Evolutionary conservation across 208 protist species (phyloP), one percentile per base, ranked within the genome.

Genomic region (Acanthamoeba triangularis): DNA sequence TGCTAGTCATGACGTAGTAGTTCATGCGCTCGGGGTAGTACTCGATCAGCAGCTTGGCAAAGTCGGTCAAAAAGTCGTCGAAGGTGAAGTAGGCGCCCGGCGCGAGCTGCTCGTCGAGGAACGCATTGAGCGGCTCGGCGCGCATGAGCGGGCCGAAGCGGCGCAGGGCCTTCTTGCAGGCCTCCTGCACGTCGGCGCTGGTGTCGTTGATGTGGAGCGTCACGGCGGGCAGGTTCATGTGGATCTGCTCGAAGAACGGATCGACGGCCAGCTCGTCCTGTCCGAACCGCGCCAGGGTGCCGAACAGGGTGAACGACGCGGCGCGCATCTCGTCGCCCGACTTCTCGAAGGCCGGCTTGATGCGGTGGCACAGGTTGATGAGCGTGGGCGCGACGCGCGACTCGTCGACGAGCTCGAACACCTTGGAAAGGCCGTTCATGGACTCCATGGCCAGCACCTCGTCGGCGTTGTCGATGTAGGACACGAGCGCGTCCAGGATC

Each of bases 201-300:
- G 78, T 54, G 41, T 97, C 96, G 28, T 97, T 94, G 13, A 97
- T n/a, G 72, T 97, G 96, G 47, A 97, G 93, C 5, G 96, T 14
- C 0, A 97, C 33, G 44, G 88, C 37, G n/a, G 95, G 76, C 25
- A 97, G 41, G 47, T 96, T 95, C 47, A 76, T 93, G 56, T 97
- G 96, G 61, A 97, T 95, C 88, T 97, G 96, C 49, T 97, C 96
- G 69, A 96, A 95, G 82, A 96, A 97, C 33, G 94, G 52, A 13
- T 95, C 93, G 23, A 47, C 30, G 13, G 94, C 87, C 1, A 76
- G 37, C 13, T 95, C 95, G 16, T 96, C 74, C 28, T 87, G 74
- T 28, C 96, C 96, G 63, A 97, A 97, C 37, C 93, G 78, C 30
- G 84, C 35, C 11, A 97, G 94, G 20, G 78, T 72, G 54, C 97